Percentiles rank a stretch among this genome's conserved stretches.
Evolutionary conservation across 345 rosid species (phyloP).

Genomic region (Rhodamnia rubescens): DNA sequence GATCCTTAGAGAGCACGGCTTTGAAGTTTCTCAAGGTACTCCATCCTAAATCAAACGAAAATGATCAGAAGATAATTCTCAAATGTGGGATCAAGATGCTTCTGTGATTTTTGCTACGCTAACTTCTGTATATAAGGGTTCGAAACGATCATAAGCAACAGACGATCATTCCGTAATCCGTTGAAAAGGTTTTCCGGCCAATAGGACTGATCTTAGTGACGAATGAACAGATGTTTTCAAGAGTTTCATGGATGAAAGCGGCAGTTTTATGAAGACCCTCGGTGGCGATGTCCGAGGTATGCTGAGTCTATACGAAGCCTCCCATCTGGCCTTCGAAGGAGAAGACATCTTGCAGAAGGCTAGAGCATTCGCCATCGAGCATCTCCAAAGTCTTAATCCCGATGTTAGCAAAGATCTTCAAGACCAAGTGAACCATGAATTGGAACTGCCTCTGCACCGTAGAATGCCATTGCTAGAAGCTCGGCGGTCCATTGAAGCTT

Average conservation of each 20-base stretch:
- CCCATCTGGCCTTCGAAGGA: constrained; percentile 18
- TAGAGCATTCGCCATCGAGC: neutral
- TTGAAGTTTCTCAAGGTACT: constrained; percentile 27
- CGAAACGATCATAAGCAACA: neutral
- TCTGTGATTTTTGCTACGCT: neutral
- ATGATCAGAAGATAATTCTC: neutral
- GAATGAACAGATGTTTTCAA: constrained; percentile 17
- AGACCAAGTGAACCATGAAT: constrained; percentile 11
- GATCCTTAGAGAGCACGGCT: constrained; percentile 36
- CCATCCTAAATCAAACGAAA: neutral
- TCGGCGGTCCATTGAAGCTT: constrained; percentile 21
- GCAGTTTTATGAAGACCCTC: neutral
- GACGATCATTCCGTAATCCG: neutral
- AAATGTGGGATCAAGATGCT: neutral
- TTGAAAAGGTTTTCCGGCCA: too few relatives aligned
- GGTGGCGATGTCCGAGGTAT: constrained; percentile 13
- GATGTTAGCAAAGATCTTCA: neutral
- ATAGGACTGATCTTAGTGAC: neutral
- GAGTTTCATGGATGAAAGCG: constrained; percentile 12
- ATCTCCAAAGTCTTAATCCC: constrained; percentile 1
- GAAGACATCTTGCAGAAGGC: constrained; percentile 23
- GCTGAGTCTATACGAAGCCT: constrained; percentile 32
- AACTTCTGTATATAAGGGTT: neutral
- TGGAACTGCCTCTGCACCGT: constrained; percentile 25
- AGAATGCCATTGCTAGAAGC: constrained; percentile 21